These are phyloP conservation scores for Acer saccharum DNA, from an alignment of 345 rosid genomes.

Conservation along the genomic window DNA sequence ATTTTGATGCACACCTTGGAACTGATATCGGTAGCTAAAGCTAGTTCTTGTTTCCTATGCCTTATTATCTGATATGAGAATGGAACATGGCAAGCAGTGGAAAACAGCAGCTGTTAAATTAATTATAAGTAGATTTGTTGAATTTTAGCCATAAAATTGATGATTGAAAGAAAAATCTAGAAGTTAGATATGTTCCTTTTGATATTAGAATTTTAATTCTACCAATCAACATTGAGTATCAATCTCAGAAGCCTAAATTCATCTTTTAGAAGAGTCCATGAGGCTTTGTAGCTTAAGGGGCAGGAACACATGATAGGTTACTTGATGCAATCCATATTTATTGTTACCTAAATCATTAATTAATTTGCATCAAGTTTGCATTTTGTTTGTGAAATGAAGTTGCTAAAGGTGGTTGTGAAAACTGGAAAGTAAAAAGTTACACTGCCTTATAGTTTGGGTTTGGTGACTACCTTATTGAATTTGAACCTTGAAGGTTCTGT, in stretches of 20 bases:
- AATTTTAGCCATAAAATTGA: background rate
- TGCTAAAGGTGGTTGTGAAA: conserved; percentile 54
- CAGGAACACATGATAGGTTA: background rate
- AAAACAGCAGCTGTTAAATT: background rate
- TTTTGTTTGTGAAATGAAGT: background rate
- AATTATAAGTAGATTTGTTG: background rate
- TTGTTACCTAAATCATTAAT: background rate
- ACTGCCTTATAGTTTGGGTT: background rate
- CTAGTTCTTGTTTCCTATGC: background rate
- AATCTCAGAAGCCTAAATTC: background rate
- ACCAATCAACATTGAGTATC: background rate
- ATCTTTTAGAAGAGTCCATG: background rate
- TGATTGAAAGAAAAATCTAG: background rate
- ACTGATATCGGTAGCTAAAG: background rate
- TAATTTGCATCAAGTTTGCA: background rate
- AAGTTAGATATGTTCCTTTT: background rate
- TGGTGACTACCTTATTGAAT: background rate
- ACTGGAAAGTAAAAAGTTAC: background rate
- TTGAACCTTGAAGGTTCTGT: background rate
- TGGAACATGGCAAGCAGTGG: background rate
- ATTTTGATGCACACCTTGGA: background rate
- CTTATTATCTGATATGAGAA: background rate
- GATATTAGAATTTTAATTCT: background rate
- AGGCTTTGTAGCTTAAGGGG: background rate
- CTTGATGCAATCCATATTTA: background rate